Evolutionary conservation across 2,329 filamentous ascomycete genomes (phyloP).

Genomic region (Colletotrichum abscissum): DNA sequence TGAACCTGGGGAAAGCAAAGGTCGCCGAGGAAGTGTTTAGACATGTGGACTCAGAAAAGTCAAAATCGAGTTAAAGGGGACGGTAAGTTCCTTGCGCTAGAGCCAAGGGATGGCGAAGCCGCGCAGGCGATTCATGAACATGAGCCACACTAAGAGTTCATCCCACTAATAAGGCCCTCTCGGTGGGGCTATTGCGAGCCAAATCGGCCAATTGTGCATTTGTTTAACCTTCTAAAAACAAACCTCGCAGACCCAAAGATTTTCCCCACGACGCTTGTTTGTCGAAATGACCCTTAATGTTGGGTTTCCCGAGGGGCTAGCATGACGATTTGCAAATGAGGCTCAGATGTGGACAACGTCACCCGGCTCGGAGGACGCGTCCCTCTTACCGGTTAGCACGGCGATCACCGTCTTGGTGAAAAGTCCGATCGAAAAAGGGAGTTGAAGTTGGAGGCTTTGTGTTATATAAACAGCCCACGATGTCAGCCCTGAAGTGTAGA

Average conservation of each 20-base stretch:
- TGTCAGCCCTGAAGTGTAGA: not conserved
- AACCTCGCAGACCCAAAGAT: not conserved
- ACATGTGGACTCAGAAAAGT: not conserved
- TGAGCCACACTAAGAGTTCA: conserved; percentile 8
- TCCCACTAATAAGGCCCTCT: not conserved
- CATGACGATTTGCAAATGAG: conserved; percentile 1
- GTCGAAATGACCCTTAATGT: conserved; percentile 8
- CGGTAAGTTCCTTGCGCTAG: not conserved
- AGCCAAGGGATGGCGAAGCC: not conserved
- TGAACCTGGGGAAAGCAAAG: not conserved
- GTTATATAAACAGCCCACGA: not conserved
- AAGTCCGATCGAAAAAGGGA: too few relatives aligned
- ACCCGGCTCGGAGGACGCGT: conserved; percentile 6
- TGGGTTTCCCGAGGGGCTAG: not conserved
- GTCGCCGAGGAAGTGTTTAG: not conserved
- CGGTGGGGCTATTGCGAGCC: conserved; percentile 8
- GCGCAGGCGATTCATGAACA: conserved; percentile 7
- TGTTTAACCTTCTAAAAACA: not conserved
- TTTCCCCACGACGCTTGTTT: not conserved
- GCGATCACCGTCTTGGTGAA: not conserved
- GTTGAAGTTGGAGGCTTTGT: too few relatives aligned
- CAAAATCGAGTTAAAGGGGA: not conserved
- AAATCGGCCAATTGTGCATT: not conserved
- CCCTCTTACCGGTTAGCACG: not conserved
- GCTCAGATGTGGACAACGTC: conserved; percentile 2